Evolutionary conservation across 352 stramenopile genomes (phyloP), one percentile per base, ranked within the genome.

Genomic region (Pythium aquatile): DNA sequence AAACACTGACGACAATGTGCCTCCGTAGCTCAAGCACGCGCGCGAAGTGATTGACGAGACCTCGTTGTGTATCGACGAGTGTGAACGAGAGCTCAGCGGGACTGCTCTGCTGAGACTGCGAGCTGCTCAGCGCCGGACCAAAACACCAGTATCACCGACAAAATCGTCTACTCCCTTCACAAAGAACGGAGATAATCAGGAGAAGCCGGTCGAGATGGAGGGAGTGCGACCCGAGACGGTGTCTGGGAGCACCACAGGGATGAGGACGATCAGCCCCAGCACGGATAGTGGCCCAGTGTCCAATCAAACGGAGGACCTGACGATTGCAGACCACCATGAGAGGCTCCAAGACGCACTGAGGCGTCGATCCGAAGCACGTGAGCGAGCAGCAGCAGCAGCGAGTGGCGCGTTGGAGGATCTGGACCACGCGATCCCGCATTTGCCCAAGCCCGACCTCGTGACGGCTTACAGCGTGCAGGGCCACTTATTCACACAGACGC

Each of bases 401-500:
- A 24, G 9, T 58, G 69, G 44, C 10, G 73, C 72, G 4, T 37
- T 87, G 16, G 24, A 47, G 6, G 80, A 89, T 37, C 58, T 89
- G 1, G 51, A 73, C 30, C 9, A 33, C 9, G 76, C 74, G 17
- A 78, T 78, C 28, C 57, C 39, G 14, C 16, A 53, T 11, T 51
- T 51, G 3, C 49, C 64, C 0, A 7, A 14, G 37, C 6, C 14
- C 0, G 79, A 87, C 35, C 49, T 74, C 9, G 48, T 70, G 7
- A 87, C 80, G 5, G 70, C 65, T 1, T 70, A 71, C 49, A 69
- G 76, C 28, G 35, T 87, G 17, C 55, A 76, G 62, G 80, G 78
- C 1, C 65, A 78, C 10, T 57, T 75, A 10, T 71, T 80, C 55
- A 79, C 81, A 65, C 60, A 61, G 16, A 49, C 64, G 24, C 58